These are phyloP conservation scores for Nigrospora sphaerica DNA, from an alignment of 2,329 filamentous ascomycete genomes.

Conservation along the genomic window DNA sequence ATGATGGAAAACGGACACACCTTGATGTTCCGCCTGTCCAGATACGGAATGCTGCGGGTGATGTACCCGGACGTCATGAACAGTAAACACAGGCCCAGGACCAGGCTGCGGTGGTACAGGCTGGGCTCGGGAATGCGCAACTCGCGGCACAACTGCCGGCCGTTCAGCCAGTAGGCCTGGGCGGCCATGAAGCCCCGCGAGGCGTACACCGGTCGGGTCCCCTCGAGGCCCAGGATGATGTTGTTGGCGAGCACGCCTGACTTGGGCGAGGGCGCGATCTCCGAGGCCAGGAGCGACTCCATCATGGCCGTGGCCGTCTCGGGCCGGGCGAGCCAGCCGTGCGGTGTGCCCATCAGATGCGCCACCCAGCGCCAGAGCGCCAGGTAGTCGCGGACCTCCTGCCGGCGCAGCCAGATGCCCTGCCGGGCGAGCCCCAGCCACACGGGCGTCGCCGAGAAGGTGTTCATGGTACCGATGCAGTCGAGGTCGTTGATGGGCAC, in stretches of 20 bases:
- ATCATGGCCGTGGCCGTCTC: conserved; percentile 53
- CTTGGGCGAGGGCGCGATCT: conserved; percentile 58
- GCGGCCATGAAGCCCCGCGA: conserved; percentile 62
- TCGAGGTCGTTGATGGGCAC: conserved; percentile 72
- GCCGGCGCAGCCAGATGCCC: conserved; percentile 56
- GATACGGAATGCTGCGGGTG: conserved; percentile 25
- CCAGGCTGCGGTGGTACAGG: conserved; percentile 51
- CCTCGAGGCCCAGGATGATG: conserved; percentile 62
- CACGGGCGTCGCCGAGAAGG: conserved; percentile 62
- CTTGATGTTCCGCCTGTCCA: conserved; percentile 42
- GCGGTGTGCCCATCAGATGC: conserved; percentile 63
- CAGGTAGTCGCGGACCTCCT: conserved; percentile 63
- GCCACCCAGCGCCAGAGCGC: conserved; percentile 72
- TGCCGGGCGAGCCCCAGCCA: conserved; percentile 63
- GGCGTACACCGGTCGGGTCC: conserved; percentile 57
- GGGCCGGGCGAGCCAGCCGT: conserved; percentile 49
- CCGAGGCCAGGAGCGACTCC: conserved; percentile 59
- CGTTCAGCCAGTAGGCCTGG: conserved; percentile 63
- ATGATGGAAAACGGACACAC: conserved; percentile 16
- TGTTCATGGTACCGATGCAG: conserved; percentile 62
- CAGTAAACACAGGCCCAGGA: conserved; percentile 60
- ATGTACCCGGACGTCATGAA: conserved; percentile 49
- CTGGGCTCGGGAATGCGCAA: conserved; percentile 51
- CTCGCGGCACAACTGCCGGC: conserved; percentile 50
- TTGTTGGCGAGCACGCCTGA: conserved; percentile 65